phyloP scores from a whole-genome alignment of 192 early-diverging fungal species.

The Mortierella claussenii region DNA sequence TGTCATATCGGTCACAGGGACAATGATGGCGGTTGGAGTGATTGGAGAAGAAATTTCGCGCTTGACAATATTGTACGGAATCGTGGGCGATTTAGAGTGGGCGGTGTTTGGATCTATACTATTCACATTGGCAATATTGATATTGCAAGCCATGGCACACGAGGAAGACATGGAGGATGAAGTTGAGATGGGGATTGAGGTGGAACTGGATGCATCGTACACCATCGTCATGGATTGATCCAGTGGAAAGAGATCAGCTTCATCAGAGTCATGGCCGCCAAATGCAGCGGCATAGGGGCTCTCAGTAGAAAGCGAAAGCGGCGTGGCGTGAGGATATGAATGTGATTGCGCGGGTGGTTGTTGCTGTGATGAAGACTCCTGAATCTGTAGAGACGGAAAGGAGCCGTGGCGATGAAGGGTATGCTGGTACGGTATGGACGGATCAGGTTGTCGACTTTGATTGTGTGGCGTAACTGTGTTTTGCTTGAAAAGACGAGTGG shows the following conservation, averaged over 20 bases:
- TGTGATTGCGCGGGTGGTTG: no score
- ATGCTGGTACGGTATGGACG: no score
- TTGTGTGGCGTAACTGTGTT: no score
- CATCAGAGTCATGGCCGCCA: not conserved
- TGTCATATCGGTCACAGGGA: no score
- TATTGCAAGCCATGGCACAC: not conserved
- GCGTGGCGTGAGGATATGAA: not conserved
- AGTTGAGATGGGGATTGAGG: not conserved
- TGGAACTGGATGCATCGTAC: not conserved
- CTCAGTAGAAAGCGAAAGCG: not conserved
- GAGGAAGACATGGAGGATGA: slow-evolving; percentile 5
- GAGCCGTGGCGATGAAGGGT: no score
- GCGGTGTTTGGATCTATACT: not conserved
- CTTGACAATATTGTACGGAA: slow-evolving; percentile 9
- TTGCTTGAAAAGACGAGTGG: no score
- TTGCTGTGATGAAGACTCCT: no score
- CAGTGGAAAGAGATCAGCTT: not conserved
- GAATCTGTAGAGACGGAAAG: no score
- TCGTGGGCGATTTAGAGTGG: not conserved
- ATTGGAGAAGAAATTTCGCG: slow-evolving; percentile 4
- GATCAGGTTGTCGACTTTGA: no score
- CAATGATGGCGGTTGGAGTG: not conserved
- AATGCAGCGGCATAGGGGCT: not conserved
- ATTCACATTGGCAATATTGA: not conserved
- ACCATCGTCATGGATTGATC: not conserved